Evolutionary conservation across 1,284 basidiomycete genomes (phyloP), one percentile per base, ranked within the genome.

Genomic region (Ustilago loliicola): DNA sequence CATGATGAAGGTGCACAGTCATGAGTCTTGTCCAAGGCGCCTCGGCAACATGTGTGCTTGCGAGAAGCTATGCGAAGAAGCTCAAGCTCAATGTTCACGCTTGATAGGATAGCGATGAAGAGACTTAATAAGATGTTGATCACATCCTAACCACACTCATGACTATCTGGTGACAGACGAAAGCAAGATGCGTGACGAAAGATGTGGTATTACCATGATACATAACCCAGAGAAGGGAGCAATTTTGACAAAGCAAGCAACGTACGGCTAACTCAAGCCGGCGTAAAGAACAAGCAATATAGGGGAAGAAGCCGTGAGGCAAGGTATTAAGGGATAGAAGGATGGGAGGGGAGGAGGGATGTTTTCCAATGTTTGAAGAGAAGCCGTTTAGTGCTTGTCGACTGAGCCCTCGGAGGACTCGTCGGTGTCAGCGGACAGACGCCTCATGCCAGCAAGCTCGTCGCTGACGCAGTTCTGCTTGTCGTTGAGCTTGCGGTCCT

Each of bases 401-500:
- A 58, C 25, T 1, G 67, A 70, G 53, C 30, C 25, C 36, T 64
- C 67, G n/a, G 59, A 66, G 34, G 50, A 42, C 32, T 62, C 34
- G 21, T 52, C 65, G 45, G 50, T 67, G 58, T 71, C 68, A 30
- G 47, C 25, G n/a, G 68, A 71, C 52, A 69, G n/a, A 10, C 69
- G 65, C 32, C 63, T 61, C 75, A 80, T 83, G 47, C 70, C 79
- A n/a, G 78, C 80, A 32, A 82, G 66, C 63, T 86, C 83, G 58
- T 81, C 73, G 66, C 77, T 81, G 60, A 86, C 80, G 55, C 82
- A 83, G 58, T 85, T 86, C 67, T 86, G 83, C 61, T 72, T 75
- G 61, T 81, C 66, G 54, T 72, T 67, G 36, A 86, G 77, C 65
- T 79, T 79, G 61, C 72, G 74, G 66, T 85, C 72, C 48, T 61